phyloP scores from a whole-genome alignment of 305 asterid species.

The Stenogyne calaminthoides region DNA sequence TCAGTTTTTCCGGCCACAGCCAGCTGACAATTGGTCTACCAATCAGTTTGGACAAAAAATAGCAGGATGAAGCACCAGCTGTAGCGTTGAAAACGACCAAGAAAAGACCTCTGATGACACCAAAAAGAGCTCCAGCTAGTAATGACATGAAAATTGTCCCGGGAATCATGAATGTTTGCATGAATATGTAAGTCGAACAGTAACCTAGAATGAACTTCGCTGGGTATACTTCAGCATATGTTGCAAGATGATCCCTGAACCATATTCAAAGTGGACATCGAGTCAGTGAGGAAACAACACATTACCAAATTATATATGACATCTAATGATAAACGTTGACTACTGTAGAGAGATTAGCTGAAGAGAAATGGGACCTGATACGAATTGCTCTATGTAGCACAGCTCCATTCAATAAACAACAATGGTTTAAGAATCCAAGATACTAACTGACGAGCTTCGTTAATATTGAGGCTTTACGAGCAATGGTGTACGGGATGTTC shows the following conservation, averaged over 20 bases:
- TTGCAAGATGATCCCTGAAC: conserved; percentile 80
- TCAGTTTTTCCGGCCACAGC: conserved; percentile 91
- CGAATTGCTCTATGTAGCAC: not conserved
- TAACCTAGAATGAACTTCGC: conserved; percentile 85
- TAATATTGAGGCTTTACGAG: too few species aligned
- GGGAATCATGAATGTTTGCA: conserved; percentile 99
- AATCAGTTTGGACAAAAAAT: conserved; percentile 79
- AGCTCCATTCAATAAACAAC: not conserved
- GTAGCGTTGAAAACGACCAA: conserved; percentile 92
- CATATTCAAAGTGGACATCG: conserved; percentile 24
- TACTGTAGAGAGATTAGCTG: not conserved
- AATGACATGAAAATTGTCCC: conserved; percentile 97
- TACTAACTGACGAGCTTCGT: not conserved
- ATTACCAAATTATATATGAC: not conserved
- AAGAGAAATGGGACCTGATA: not conserved
- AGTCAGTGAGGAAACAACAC: conserved; percentile 7
- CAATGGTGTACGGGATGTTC: too few species aligned
- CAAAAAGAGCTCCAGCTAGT: conserved; percentile 94
- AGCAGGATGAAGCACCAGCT: conserved; percentile 98
- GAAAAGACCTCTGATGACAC: conserved; percentile 76
- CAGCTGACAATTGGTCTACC: conserved; percentile 88
- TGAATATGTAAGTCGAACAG: conserved; percentile 94
- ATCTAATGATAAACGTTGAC: not conserved
- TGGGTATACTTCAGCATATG: conserved; percentile 68
- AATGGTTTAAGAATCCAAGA: not conserved